phyloP scores from a whole-genome alignment of 148 eudicot genomes.

The Cornus florida region DNA sequence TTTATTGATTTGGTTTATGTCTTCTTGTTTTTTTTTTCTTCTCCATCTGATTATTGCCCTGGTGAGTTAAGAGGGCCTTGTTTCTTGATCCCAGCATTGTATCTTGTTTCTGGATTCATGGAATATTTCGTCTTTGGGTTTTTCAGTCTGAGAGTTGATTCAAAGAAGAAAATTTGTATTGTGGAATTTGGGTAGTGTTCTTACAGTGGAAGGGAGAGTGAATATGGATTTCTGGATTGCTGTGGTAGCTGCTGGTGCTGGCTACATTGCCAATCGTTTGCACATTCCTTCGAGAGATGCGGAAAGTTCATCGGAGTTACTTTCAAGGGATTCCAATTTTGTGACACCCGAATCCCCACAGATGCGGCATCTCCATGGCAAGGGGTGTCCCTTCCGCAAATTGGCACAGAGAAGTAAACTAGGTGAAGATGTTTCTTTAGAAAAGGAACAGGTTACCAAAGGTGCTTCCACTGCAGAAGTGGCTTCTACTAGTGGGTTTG shows the following conservation, averaged over 20 bases:
- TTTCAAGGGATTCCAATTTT: constrained; percentile 22
- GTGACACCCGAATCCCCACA: constrained; percentile 34
- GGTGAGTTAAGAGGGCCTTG: not conserved
- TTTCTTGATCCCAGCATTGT: constrained; percentile 10
- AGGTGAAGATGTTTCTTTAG: constrained; percentile 24
- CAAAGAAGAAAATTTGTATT: constrained; percentile 16
- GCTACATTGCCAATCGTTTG: constrained; percentile 68
- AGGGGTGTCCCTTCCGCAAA: constrained; percentile 20
- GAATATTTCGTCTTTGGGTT: constrained; percentile 18
- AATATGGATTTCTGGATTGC: constrained; percentile 88
- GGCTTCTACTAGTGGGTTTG: constrained; percentile 30
- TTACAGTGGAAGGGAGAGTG: constrained; percentile 9
- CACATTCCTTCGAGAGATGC: constrained; percentile 41
- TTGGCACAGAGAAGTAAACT: constrained; percentile 10
- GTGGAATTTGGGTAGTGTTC: constrained; percentile 28
- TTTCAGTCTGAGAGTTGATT: constrained; percentile 21
- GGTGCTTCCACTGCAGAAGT: constrained; percentile 22
- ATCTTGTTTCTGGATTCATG: constrained; percentile 19
- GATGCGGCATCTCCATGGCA: constrained; percentile 25
- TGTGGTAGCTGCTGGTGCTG: constrained; percentile 85
- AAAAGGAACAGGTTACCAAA: constrained; percentile 19
- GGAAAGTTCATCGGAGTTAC: constrained; percentile 31
- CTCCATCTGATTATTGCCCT: not conserved
- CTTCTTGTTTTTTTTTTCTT: not conserved
- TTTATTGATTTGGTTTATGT: not conserved